A percentile compares a stretch with the other conserved stretches of the same genome.
Conservation (phyloP, 352 stramenopile genomes). For the Phytophthora megakarya region DNA sequence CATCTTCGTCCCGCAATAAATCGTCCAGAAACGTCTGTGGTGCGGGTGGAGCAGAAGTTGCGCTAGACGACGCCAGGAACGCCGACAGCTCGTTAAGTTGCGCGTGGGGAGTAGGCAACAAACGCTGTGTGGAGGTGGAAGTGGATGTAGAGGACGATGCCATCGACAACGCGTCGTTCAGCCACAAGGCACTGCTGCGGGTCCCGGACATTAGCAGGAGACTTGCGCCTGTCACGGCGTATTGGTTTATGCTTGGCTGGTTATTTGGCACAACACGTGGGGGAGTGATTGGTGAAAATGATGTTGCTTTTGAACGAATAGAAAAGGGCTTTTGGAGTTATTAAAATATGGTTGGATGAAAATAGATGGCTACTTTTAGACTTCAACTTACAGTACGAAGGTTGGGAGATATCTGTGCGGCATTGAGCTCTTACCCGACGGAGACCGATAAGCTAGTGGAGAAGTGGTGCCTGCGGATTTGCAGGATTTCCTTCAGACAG, state of each 20-base stretch:
- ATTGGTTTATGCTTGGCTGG: conserved; percentile 14
- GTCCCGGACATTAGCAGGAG: too few species aligned
- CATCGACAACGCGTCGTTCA: conserved; percentile 18
- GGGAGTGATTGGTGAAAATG: neutral
- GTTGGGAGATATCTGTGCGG: too few species aligned
- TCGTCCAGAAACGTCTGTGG: conserved; percentile 54
- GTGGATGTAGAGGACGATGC: neutral
- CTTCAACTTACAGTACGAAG: too few species aligned
- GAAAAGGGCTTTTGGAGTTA: neutral
- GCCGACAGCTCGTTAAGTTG: conserved; percentile 39
- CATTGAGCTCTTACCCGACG: neutral
- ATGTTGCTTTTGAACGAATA: neutral
- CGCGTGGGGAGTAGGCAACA: conserved; percentile 8
- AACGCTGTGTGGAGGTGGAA: conserved; percentile 7
- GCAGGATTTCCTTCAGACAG: too few species aligned
- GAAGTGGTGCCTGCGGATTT: neutral
- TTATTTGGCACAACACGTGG: conserved; percentile 8
- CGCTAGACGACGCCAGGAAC: conserved; percentile 30
- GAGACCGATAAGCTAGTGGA: neutral
- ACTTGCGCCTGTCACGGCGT: conserved; percentile 12
- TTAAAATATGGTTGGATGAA: neutral
- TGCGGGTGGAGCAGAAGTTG: neutral
- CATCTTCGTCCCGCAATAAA: conserved; percentile 37
- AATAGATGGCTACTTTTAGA: neutral
- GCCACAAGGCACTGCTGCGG: conserved; percentile 18